Percentiles rank a stretch among this genome's conserved stretches.
These are phyloP conservation scores for Allantophomopsis cytisporea DNA, from an alignment of 2,329 filamentous ascomycete species.

Conservation along the genomic window DNA sequence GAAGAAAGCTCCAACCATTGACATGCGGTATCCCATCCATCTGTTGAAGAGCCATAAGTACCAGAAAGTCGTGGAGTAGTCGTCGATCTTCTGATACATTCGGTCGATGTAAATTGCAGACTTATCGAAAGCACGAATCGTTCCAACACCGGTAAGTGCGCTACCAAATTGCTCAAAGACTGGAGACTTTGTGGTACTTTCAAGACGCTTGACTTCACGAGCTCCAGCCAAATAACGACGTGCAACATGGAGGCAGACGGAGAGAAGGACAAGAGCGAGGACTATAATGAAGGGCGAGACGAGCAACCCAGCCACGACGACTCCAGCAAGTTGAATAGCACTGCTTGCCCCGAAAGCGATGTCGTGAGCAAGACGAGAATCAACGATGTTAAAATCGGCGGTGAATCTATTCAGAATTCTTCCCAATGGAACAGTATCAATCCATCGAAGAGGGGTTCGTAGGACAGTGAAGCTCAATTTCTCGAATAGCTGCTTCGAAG, in stretches of 20 bases:
- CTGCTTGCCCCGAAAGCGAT: slow-evolving; percentile 45
- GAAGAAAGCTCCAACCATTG: slow-evolving; percentile 55
- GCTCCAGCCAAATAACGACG: slow-evolving; percentile 54
- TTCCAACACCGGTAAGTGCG: slow-evolving; percentile 57
- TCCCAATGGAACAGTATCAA: slow-evolving; percentile 68
- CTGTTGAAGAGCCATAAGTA: slow-evolving; percentile 61
- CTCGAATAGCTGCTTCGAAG: slow-evolving; percentile 55
- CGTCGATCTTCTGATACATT: slow-evolving; percentile 59
- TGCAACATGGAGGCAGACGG: slow-evolving; percentile 43
- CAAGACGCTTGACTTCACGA: slow-evolving; percentile 62
- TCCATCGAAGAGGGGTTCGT: slow-evolving; percentile 62
- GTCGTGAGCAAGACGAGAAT: slow-evolving; percentile 51
- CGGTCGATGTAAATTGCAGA: slow-evolving; percentile 48
- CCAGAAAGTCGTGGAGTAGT: slow-evolving; percentile 50
- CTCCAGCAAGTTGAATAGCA: slow-evolving; percentile 47
- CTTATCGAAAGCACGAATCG: slow-evolving; percentile 66
- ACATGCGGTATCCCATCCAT: slow-evolving; percentile 66
- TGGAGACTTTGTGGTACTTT: slow-evolving; percentile 64
- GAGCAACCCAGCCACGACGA: slow-evolving; percentile 52
- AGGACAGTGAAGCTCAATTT: slow-evolving; percentile 54
- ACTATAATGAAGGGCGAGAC: slow-evolving; percentile 55
- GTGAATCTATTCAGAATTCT: slow-evolving; percentile 69
- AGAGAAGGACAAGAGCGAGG: slow-evolving; percentile 42
- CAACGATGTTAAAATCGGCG: slow-evolving; percentile 61
- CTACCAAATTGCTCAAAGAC: slow-evolving; percentile 72